These are phyloP conservation scores for Cunninghamia lanceolata DNA, from an alignment of 75 land plant species.

Conservation along the genomic window DNA sequence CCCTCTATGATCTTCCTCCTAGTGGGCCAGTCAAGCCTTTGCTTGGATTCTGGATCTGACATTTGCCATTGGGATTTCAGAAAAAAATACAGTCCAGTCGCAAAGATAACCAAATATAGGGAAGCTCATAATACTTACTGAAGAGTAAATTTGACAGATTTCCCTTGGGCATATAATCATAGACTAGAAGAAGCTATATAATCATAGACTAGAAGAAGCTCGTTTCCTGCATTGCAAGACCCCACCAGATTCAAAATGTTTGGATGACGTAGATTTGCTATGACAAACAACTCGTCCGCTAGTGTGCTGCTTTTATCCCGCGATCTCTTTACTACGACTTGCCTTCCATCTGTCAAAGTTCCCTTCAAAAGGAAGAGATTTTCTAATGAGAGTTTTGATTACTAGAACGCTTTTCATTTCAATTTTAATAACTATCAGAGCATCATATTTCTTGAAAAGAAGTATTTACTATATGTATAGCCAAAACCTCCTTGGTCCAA, in stretches of 20 bases:
- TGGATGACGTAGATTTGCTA: conserved; percentile 56
- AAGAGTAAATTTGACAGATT: conserved; percentile 28
- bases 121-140: too few species aligned
- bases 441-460: too few species aligned
- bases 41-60: too few species aligned
- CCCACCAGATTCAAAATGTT: conserved; percentile 70
- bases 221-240: conserved; percentile 27
- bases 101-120: too few species aligned
- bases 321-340: not conserved
- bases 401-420: too few species aligned
- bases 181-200: conserved; percentile 62
- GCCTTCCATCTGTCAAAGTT: not conserved
- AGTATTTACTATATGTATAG: not conserved
- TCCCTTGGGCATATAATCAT: conserved; percentile 71
- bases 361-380: not conserved
- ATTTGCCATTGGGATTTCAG: too few species aligned
- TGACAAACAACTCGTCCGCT: conserved; percentile 42
- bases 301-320: conserved; percentile 20
- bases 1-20: conserved; percentile 42
- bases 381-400: too few species aligned
- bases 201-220: conserved; percentile 63
- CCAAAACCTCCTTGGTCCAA: not conserved
- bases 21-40: conserved; percentile 24
- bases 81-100: too few species aligned
- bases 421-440: too few species aligned